Conservation (phyloP, 202 grass and related monocot genomes). For the Hordeum pubiflorum region DNA sequence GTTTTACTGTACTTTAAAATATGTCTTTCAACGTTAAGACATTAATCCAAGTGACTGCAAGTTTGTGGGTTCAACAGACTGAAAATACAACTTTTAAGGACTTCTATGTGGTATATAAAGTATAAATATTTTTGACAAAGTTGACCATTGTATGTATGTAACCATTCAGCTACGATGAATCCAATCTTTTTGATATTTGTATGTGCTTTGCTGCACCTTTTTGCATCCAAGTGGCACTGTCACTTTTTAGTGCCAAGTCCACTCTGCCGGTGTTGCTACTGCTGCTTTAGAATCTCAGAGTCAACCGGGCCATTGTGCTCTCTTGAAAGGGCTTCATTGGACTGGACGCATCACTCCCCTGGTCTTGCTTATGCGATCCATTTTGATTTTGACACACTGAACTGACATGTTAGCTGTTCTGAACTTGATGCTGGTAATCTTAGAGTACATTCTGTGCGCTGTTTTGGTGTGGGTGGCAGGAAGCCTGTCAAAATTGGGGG, state of each 20-base stretch:
- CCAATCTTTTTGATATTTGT: conserved; percentile 1
- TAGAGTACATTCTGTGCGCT: background rate
- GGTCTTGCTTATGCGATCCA: background rate
- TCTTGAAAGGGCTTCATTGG: background rate
- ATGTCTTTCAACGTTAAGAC: no score
- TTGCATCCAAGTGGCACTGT: background rate
- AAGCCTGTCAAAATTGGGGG: background rate
- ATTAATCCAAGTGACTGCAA: no score
- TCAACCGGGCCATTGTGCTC: background rate
- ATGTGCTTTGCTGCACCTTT: background rate
- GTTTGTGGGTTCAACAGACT: background rate
- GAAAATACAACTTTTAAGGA: background rate
- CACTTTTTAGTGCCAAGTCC: background rate
- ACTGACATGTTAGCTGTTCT: background rate
- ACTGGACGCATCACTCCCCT: background rate
- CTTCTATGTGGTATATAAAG: background rate
- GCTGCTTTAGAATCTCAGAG: background rate
- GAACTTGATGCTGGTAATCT: background rate
- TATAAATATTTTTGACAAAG: no score
- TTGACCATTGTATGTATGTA: no score
- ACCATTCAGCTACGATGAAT: background rate
- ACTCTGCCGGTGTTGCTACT: background rate
- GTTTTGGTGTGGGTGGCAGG: conserved; percentile 21
- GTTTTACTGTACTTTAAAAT: no score
- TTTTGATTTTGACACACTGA: background rate